phyloP scores from a whole-genome alignment of 805 yeast species.

The Candida xiaguanensis region DNA sequence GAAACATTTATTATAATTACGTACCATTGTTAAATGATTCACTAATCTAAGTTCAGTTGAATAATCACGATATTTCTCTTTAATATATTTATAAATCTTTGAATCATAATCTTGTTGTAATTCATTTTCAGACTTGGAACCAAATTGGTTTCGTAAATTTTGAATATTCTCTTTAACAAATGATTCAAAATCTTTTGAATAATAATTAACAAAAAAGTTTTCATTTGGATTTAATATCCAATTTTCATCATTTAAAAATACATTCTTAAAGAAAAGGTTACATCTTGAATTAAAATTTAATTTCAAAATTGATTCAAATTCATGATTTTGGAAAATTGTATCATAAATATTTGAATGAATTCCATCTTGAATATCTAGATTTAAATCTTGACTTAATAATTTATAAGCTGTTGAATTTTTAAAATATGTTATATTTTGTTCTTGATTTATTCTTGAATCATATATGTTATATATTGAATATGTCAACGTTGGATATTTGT shows the following conservation, averaged over 20 bases:
- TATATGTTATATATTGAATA: constrained; percentile 8
- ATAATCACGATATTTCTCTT: constrained; percentile 12
- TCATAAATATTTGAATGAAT: constrained; percentile 20
- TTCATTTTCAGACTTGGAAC: not conserved
- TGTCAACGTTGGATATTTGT: not conserved
- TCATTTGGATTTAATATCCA: constrained; percentile 38
- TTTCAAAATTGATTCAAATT: constrained; percentile 17
- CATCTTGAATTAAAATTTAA: constrained; percentile 27
- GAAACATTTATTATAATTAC: constrained; percentile 42
- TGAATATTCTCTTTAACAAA: constrained; percentile 17
- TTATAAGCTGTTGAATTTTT: not conserved
- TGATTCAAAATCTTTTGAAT: constrained; percentile 22
- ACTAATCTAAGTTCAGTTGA: constrained; percentile 28
- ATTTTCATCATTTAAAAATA: constrained; percentile 33
- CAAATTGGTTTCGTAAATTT: constrained; percentile 13
- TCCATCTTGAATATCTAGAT: constrained; percentile 1
- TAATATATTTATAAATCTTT: not conserved
- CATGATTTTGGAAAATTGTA: constrained; percentile 18
- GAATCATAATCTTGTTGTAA: constrained; percentile 1
- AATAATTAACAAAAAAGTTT: constrained; percentile 16
- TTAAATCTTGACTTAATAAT: not conserved
- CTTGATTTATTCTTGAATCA: not conserved
- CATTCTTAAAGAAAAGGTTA: constrained; percentile 37
- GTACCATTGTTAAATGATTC: constrained; percentile 41
- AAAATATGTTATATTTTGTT: not conserved